Evolutionary conservation across 768 basidiomycete species (phyloP).

Genomic region (Podaxis sp.): DNA sequence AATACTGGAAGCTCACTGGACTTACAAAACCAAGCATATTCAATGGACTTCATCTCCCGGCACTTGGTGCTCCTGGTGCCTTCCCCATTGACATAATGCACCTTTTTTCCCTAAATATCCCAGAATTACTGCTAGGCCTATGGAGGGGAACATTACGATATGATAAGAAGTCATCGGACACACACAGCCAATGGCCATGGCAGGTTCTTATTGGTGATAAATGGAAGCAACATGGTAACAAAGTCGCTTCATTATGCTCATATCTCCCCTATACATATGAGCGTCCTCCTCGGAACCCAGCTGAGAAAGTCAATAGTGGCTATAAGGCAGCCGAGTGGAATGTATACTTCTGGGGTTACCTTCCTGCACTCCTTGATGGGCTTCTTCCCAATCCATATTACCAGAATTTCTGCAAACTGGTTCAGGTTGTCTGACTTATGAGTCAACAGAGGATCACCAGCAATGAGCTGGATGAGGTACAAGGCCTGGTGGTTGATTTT

Average conservation of each 20-base stretch:
- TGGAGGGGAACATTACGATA: slow-evolving; percentile 30
- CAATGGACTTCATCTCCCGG: slow-evolving; percentile 25
- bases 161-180: slow-evolving; percentile 19
- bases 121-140: slow-evolving; percentile 35
- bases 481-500: neutral
- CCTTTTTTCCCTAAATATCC: slow-evolving; percentile 31
- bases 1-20: slow-evolving; percentile 30
- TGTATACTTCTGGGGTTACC: slow-evolving; percentile 33
- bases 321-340: slow-evolving; percentile 39
- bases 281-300: slow-evolving; percentile 28
- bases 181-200: too few species aligned
- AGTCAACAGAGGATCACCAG: neutral
- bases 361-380: slow-evolving; percentile 28
- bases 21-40: slow-evolving; percentile 37
- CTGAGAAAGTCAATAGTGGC: slow-evolving; percentile 35
- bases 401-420: slow-evolving; percentile 32
- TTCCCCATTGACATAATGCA: slow-evolving; percentile 48
- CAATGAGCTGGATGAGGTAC: neutral
- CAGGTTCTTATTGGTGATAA: too few species aligned
- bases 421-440: slow-evolving; percentile 23
- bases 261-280: slow-evolving; percentile 28
- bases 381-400: slow-evolving; percentile 30
- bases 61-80: slow-evolving; percentile 30
- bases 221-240: slow-evolving; percentile 37
- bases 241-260: slow-evolving; percentile 22